Evolutionary conservation across 202 grass and related monocot species (phyloP), one percentile per base, ranked within the genome.

Genomic region (Alloteropsis angusta): DNA sequence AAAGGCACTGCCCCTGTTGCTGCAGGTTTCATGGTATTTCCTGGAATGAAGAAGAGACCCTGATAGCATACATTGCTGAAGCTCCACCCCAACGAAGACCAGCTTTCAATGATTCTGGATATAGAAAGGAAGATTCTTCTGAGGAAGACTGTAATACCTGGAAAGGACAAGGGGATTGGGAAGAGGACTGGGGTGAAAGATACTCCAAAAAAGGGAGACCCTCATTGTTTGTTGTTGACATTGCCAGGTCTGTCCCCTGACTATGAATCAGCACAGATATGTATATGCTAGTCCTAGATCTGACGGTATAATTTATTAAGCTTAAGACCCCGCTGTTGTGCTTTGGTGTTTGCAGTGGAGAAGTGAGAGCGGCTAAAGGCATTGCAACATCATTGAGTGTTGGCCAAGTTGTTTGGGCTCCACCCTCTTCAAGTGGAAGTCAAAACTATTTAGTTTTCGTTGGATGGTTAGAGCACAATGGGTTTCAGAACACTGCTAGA

Each of bases 1-100:
- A 9, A 36, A 36, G 17, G 13, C 43, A 54, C 25, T 59, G 18
- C 66, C 59, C 21, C 58, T 77, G n/a, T 64, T 41, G 48, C 49
- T 84, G 42, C 50, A 98, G 95, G 95, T 98, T 98, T 93, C 89
- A 91, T 36, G 95, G 92, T 49, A 89, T 98, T 74, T 94, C 92
- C 32, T 94, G 92, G 92, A 98, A 95, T 84, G 86, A 89, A 66
- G 89, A 98, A 60, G 95, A 98, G n/a, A 89, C 77, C 43, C 71
- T 91, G 32, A 93, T 98, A 83, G 83, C 95, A 2, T 95, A 93
- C 45, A 53, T 94, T 44, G 87, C 95, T n/a, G 92, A 95, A 89
- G 87, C 92, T 64, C 52, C 89, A 41, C 68, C 82, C 81, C 81
- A 58, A 74, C 49, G 76, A 69, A 91, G 65, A 36, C 89, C 89